Evolutionary conservation across 495 filamentous ascomycete genomes (phyloP), one percentile per base, ranked within the genome.

Genomic region (Elasticomyces elasticus): DNA sequence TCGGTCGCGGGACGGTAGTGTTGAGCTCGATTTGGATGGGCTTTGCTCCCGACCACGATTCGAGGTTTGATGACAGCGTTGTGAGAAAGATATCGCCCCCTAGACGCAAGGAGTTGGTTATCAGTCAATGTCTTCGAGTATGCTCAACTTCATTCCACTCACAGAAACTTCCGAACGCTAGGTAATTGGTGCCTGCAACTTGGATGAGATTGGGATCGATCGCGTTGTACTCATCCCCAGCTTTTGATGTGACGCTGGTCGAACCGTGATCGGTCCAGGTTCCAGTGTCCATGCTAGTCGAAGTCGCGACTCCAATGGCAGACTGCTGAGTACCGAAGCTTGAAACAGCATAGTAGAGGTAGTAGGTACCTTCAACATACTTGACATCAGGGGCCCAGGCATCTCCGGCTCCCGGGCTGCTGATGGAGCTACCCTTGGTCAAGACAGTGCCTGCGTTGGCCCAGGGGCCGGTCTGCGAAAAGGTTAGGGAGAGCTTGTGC

Each of bases 91-190:
- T 71, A 52, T 81, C 80, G 7, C 73, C 65, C 84, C n/a, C n/a
- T n/a, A n/a, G n/a, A n/a, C n/a, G n/a, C n/a, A n/a, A n/a, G n/a
- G n/a, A n/a, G n/a, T n/a, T n/a, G n/a, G n/a, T n/a, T n/a, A n/a
- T n/a, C n/a, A n/a, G n/a, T n/a, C n/a, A n/a, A n/a, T n/a, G n/a
- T n/a, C n/a, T n/a, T n/a, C n/a, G n/a, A n/a, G n/a, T n/a, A n/a
- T n/a, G n/a, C n/a, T n/a, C n/a, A n/a, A n/a, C n/a, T n/a, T n/a
- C n/a, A n/a, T n/a, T n/a, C n/a, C n/a, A n/a, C n/a, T n/a, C n/a
- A n/a, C 84, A 89, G 72, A 83, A 89, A 24, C 74, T 79, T 17
- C 85, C 85, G 40, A 82, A 89, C 51, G 74, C 79, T 35, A 89
- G 71, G 54, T 76, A 76, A 45, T 76, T 72, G 5, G 64, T 64